These are phyloP conservation scores for Boletus vermiculosoides DNA, from an alignment of 768 basidiomycete genomes.

Conservation along the genomic window DNA sequence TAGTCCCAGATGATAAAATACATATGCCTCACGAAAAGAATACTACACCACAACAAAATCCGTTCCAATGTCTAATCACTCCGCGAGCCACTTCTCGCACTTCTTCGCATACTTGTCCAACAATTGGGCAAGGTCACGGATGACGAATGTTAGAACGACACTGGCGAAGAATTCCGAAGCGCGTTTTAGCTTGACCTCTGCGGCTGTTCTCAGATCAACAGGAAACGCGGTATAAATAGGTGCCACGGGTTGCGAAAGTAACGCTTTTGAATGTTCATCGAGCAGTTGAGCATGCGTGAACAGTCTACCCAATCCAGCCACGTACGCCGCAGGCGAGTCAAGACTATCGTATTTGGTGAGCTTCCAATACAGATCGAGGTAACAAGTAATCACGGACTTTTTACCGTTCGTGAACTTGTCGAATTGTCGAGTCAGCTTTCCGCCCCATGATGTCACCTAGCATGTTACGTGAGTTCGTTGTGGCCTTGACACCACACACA, in stretches of 20 bases:
- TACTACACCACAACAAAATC: conserved; percentile 28
- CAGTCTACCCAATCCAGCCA: conserved; percentile 69
- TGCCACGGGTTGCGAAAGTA: conserved; percentile 60
- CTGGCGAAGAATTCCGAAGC: conserved; percentile 90
- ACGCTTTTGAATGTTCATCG: conserved; percentile 81
- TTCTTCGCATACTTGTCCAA: conserved; percentile 94
- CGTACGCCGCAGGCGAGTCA: conserved; percentile 85
- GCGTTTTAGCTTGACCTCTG: conserved; percentile 75
- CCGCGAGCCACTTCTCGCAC: conserved; percentile 89
- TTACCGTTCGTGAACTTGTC: conserved; percentile 88
- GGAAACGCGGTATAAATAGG: conserved; percentile 75
- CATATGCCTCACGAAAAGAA: conserved; percentile 29
- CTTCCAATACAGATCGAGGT: conserved; percentile 10
- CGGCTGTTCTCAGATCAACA: conserved; percentile 54
- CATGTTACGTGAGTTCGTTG: conserved; percentile 10
- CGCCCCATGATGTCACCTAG: conserved; percentile 64
- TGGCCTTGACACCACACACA: not conserved
- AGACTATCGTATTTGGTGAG: conserved; percentile 47
- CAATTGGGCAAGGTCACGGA: conserved; percentile 80
- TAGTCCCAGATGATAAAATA: conserved; percentile 38
- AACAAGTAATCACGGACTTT: conserved; percentile 53
- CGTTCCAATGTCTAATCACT: conserved; percentile 43
- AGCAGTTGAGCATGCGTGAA: conserved; percentile 77
- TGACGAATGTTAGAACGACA: conserved; percentile 86
- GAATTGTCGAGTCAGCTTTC: conserved; percentile 69